Evolutionary conservation across 306 rosid genomes (phyloP), one percentile per base, ranked within the genome.

Genomic region (Gynostemma pentaphyllum): DNA sequence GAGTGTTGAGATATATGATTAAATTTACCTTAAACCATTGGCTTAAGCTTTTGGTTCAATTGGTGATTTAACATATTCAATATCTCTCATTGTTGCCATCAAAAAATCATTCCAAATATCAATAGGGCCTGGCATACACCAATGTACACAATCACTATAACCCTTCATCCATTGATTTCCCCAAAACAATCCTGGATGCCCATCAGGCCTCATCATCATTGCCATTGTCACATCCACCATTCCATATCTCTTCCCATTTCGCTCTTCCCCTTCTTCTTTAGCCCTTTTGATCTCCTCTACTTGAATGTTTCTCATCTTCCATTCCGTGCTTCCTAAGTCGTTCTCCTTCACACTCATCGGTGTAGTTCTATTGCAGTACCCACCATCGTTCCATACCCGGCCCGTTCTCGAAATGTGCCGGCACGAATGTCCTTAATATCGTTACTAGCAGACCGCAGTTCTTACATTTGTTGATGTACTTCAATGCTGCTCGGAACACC

Each of bases 81-180:
- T n/a, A n/a, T n/a, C n/a, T n/a, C 28, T 61, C 13, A 88, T 69
- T 23, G 81, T 26, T 37, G 76, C 84, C 40, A 86, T 55, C 57
- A 92, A 69, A 23, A 92, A 71, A 73, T 83, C 83, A 76, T 28
- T 88, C 98, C 96, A 92, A 34, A 74, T 15, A 71, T 92, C 98
- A 66, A 88, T 60, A 9, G 95, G 90, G 45, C 96, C 98, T 0
- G 98, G 98, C 84, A 92, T 60, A 65, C 98, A 92, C 98, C 98
- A 92, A 51, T 88, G 98, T 34, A 94, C 88, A 56, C 98, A 88
- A 64, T 92, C 98, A 75, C 73, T 92, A 18, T 70, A 86, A 23
- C 95, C 98, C 53, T 13, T 82, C 95, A 80, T 88, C 98, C 96
- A 92, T 45, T 78, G 63, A 32, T 92, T 84, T 0, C 86, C 90